Evolutionary conservation across 441 rosid genomes (phyloP).

Genomic region (Bruguiera hainesii): DNA sequence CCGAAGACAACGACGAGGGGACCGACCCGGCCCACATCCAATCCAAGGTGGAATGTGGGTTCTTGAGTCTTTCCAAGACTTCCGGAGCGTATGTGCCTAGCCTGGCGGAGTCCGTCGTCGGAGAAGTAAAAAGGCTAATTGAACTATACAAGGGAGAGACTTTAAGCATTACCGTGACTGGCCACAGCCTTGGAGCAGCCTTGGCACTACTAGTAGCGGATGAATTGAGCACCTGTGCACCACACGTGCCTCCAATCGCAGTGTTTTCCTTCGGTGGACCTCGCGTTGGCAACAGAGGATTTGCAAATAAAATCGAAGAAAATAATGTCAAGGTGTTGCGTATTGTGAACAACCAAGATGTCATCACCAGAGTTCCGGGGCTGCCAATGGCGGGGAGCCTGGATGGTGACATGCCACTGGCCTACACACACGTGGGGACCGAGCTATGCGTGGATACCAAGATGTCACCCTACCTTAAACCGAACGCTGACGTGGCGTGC

Average conservation of each 20-base stretch:
- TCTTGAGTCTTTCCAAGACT: constrained; percentile 67
- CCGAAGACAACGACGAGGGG: constrained; percentile 20
- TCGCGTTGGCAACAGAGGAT: constrained; percentile 71
- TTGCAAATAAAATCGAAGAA: constrained; percentile 35
- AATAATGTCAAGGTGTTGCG: constrained; percentile 60
- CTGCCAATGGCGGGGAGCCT: constrained; percentile 44
- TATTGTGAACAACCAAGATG: constrained; percentile 71
- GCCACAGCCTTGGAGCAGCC: constrained; percentile 71
- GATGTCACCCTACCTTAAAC: constrained; percentile 66
- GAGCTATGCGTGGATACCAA: constrained; percentile 69
- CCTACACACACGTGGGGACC: constrained; percentile 39
- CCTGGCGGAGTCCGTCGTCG: constrained; percentile 47
- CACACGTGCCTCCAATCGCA: constrained; percentile 53
- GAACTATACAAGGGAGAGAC: constrained; percentile 57
- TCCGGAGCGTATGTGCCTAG: constrained; percentile 42
- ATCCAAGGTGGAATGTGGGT: constrained; percentile 81
- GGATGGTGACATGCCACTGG: constrained; percentile 36
- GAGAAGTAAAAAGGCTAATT: constrained; percentile 54
- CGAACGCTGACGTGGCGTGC: constrained; percentile 57
- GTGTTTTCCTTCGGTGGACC: constrained; percentile 86
- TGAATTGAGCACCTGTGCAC: constrained; percentile 49
- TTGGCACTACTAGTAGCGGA: constrained; percentile 56
- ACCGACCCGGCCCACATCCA: constrained; percentile 20
- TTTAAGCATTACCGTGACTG: constrained; percentile 73
- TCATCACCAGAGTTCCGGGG: constrained; percentile 70